Evolutionary conservation across 192 early-diverging fungal species (phyloP).

Genomic region (Backusella liffmaniae): DNA sequence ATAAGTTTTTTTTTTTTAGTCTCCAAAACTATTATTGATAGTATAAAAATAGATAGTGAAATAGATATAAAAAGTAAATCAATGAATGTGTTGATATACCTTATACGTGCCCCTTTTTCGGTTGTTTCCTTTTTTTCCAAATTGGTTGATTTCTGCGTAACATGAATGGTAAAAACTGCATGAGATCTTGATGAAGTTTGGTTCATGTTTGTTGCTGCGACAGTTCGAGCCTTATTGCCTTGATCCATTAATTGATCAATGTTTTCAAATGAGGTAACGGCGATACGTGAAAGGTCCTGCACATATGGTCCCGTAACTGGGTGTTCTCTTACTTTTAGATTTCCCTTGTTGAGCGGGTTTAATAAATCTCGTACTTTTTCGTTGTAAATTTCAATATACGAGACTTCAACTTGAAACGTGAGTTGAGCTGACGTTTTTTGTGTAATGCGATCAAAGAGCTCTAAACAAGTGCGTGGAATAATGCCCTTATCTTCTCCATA

Average conservation of each 20-base stretch:
- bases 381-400: constrained; percentile 93
- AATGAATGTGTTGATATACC: constrained; percentile 32
- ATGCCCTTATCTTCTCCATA: constrained; percentile 78
- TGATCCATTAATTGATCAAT: constrained; percentile 73
- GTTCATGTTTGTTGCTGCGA: constrained; percentile 95
- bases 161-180: constrained; percentile 76
- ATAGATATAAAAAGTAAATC: neutral
- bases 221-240: constrained; percentile 82
- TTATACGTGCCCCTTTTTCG: constrained; percentile 74
- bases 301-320: constrained; percentile 84
- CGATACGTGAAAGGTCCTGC: constrained; percentile 84
- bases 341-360: constrained; percentile 68
- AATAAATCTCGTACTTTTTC: constrained; percentile 81
- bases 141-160: constrained; percentile 62
- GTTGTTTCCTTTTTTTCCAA: constrained; percentile 47
- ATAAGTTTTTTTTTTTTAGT: neutral
- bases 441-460: constrained; percentile 70
- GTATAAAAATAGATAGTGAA: neutral
- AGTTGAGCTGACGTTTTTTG: constrained; percentile 37
- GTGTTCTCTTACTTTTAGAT: constrained; percentile 79
- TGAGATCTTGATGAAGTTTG: constrained; percentile 86
- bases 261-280: constrained; percentile 71
- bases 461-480: constrained; percentile 80
- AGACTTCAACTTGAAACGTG: constrained; percentile 73
- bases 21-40: too few relatives aligned